Percentiles rank a stretch among this genome's conserved stretches.
phyloP scores from a whole-genome alignment of 805 yeast species.

The Scheffersomyces spartinae region DNA sequence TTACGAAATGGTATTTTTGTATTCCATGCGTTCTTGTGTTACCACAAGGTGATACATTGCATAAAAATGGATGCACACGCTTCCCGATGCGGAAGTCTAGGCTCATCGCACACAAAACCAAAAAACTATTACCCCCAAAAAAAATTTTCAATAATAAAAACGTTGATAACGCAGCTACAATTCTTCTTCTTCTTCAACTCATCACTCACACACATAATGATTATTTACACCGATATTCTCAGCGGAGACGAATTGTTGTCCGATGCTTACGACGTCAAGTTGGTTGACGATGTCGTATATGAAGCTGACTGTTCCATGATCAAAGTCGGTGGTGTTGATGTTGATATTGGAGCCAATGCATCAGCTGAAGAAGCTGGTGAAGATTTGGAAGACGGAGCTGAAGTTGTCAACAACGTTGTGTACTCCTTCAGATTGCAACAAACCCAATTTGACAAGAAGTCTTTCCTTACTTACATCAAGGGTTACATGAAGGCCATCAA shows the following conservation, averaged over 20 bases:
- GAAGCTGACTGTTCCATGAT: constrained; percentile 96
- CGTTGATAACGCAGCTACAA: too few relatives aligned
- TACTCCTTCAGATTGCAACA: constrained; percentile 97
- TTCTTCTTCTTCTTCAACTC: too few relatives aligned
- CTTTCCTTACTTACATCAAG: constrained; percentile 93
- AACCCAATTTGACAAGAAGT: constrained; percentile 95
- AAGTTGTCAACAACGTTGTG: constrained; percentile 95
- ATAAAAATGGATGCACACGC: too few relatives aligned
- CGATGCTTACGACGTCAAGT: constrained; percentile 86
- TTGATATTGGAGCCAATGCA: constrained; percentile 99
- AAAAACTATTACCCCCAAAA: too few relatives aligned
- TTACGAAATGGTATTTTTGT: too few relatives aligned
- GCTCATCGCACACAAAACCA: too few relatives aligned
- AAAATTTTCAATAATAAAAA: too few relatives aligned
- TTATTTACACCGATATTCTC: constrained; percentile 56
- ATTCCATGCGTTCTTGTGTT: too few relatives aligned
- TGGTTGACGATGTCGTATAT: constrained; percentile 84
- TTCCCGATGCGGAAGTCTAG: too few relatives aligned
- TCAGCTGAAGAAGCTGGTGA: constrained; percentile 93
- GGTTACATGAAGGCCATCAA: constrained; percentile 97
- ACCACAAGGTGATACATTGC: too few relatives aligned
- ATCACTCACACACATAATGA: too few relatives aligned
- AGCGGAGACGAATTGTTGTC: constrained; percentile 95
- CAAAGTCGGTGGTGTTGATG: constrained; percentile 80
- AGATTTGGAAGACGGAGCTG: constrained; percentile 71